Conservation (phyloP, 2,329 filamentous ascomycete species). For the Xylariaceae sp. region DNA sequence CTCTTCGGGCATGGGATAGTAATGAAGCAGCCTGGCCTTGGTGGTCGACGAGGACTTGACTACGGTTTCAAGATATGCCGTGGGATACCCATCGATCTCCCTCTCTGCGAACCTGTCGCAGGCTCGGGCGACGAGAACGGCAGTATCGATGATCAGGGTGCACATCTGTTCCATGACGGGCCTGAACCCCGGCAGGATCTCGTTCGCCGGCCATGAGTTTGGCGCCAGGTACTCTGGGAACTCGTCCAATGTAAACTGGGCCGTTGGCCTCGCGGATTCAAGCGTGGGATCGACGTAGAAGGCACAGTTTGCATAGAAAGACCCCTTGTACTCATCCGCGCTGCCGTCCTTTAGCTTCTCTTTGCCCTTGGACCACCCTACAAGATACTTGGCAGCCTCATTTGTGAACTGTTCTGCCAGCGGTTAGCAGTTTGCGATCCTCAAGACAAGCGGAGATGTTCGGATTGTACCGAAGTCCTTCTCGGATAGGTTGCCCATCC, state of each 20-base stretch:
- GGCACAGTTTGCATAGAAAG: conserved; percentile 78
- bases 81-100: conserved; percentile 71
- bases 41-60: conserved; percentile 81
- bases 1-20: conserved; percentile 63
- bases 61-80: conserved; percentile 78
- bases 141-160: conserved; percentile 79
- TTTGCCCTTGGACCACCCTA: conserved; percentile 76
- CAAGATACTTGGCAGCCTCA: conserved; percentile 57
- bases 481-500: conserved; percentile 73
- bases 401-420: conserved; percentile 50
- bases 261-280: conserved; percentile 56
- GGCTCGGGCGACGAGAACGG: conserved; percentile 79
- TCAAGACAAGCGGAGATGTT: not conserved
- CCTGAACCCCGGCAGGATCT: conserved; percentile 69
- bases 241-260: conserved; percentile 52
- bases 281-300: conserved; percentile 64
- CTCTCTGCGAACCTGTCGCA: conserved; percentile 80
- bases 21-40: conserved; percentile 88
- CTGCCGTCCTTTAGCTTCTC: conserved; percentile 74
- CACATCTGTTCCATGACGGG: conserved; percentile 70
- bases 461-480: conserved; percentile 59
- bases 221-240: conserved; percentile 86
- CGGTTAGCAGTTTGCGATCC: conserved; percentile 2
- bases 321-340: conserved; percentile 75
- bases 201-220: conserved; percentile 77